Base-by-base conservation (phyloP, 164 flowering plant species). In the Chimonanthus salicifolius region DNA sequence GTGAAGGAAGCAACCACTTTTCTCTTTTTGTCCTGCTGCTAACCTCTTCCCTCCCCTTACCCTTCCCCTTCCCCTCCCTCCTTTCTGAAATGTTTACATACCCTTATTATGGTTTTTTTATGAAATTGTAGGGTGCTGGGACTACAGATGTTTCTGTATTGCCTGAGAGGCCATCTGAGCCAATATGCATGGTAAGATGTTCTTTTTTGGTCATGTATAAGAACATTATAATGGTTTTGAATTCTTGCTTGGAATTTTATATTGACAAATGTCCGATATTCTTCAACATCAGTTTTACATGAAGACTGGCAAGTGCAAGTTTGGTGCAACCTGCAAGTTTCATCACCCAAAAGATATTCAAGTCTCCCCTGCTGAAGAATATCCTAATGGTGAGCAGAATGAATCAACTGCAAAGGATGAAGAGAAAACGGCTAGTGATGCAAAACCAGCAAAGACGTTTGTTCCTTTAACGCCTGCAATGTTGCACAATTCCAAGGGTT, bases 281-380 rank as follows among this genome's bases (percentile, higher is more conserved):
- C 13, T 63, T 63, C 66, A 63, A n/a, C 16, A 33, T 63, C 84
- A 96, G 99, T 94, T 85, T 81, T 96, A 96, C 75, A 71, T 90
- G 91, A 96, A 91, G 84, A 92, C 98, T 76, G 97, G 99, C 64
- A 84, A 74, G 72, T 96, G 99, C 75, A 96, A 92, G 80, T 96
- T 87, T 87, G 98, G 97, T 64, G 74, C 76, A 49, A 77, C 80
- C 48, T 96, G 99, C 88, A 96, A 87, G 80, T 96, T 90, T 78
- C 86, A 96, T 83, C 99, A 96, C 81, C 99, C 99, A 71, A 91
- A 87, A 81, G 93, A 89, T 78, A 73, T 90, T 66, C 83, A 78
- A 48, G 74, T 87, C 16, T 79, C 84, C 45, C 69, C 72, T 63
- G 60, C 81, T 77, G 88, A 73, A 48, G 86, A 80, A 78, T 88